Percentiles rank a stretch among this genome's conserved stretches.
Conservation (phyloP, 1,284 basidiomycete genomes). For the Puccinia horiana region DNA sequence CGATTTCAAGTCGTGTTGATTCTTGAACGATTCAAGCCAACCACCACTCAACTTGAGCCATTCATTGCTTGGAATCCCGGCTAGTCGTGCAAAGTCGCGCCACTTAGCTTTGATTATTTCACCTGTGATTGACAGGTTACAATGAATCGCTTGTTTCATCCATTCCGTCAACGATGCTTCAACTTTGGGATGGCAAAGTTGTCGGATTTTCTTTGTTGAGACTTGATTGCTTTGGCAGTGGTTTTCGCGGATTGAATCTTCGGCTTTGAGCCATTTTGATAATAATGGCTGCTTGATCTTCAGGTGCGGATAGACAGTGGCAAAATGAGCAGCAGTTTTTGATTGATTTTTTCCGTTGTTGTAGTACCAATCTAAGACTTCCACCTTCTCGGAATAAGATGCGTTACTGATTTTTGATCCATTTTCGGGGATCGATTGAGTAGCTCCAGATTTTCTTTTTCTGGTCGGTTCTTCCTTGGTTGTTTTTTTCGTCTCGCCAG, state of each 20-base stretch:
- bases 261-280: constrained; percentile 30
- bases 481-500: neutral
- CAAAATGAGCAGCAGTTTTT: constrained; percentile 24
- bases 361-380: constrained; percentile 44
- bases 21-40: constrained; percentile 32
- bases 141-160: neutral
- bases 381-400: constrained; percentile 1
- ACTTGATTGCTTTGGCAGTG: neutral
- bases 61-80: neutral
- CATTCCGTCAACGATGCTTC: constrained; percentile 1
- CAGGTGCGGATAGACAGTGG: neutral
- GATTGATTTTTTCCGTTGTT: constrained; percentile 35
- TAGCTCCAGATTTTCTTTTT: neutral
- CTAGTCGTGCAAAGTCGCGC: constrained; percentile 33
- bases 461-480: neutral
- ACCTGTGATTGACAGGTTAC: neutral
- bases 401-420: neutral
- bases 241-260: constrained; percentile 19
- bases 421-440: neutral
- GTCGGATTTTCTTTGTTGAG: neutral
- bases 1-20: neutral
- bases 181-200: constrained; percentile 7
- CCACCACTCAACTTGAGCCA: constrained; percentile 23
- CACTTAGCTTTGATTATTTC: constrained; percentile 21
- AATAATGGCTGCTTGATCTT: constrained; percentile 37